Conservation (phyloP, 257 asterid species). For the Eustoma russellianum region DNA sequence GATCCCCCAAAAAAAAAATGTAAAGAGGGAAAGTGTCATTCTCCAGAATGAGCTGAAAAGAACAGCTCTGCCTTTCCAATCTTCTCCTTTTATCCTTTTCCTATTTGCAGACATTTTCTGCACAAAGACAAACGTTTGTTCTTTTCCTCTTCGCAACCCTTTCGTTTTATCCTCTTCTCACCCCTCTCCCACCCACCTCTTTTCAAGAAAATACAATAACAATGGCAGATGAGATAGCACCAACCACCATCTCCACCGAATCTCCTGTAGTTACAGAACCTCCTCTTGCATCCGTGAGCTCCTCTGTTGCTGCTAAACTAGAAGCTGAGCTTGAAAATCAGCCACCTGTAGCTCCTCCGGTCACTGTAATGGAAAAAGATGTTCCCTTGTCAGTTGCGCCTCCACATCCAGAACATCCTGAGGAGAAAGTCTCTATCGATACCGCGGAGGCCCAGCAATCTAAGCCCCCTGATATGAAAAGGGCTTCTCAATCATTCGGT, state of each 20-base stretch:
- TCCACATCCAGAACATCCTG: constrained; percentile 18
- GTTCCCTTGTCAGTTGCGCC: constrained; percentile 29
- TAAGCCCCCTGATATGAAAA: constrained; percentile 21
- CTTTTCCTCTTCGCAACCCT: constrained; percentile 6
- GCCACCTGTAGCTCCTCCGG: constrained; percentile 21
- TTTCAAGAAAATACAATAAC: too few relatives aligned
- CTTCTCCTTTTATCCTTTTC: background rate
- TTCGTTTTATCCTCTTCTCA: background rate
- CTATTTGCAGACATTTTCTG: too few relatives aligned
- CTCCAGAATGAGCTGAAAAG: constrained; percentile 19
- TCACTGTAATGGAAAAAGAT: constrained; percentile 36
- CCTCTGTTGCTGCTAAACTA: constrained; percentile 2
- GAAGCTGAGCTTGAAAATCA: constrained; percentile 7
- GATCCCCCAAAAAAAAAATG: too few relatives aligned
- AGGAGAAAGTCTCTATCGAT: constrained; percentile 18
- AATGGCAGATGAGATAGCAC: constrained; percentile 51
- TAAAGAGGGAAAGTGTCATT: too few relatives aligned
- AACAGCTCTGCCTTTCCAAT: background rate
- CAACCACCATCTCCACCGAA: constrained; percentile 16
- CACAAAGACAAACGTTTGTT: background rate
- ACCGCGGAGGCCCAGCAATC: constrained; percentile 11
- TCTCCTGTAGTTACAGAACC: constrained; percentile 22
- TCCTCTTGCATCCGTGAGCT: constrained; percentile 48
- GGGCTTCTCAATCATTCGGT: constrained; percentile 36
- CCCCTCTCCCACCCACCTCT: background rate